Evolutionary conservation across 805 yeast genomes (phyloP).

Genomic region (Barnettozyma sp.): DNA sequence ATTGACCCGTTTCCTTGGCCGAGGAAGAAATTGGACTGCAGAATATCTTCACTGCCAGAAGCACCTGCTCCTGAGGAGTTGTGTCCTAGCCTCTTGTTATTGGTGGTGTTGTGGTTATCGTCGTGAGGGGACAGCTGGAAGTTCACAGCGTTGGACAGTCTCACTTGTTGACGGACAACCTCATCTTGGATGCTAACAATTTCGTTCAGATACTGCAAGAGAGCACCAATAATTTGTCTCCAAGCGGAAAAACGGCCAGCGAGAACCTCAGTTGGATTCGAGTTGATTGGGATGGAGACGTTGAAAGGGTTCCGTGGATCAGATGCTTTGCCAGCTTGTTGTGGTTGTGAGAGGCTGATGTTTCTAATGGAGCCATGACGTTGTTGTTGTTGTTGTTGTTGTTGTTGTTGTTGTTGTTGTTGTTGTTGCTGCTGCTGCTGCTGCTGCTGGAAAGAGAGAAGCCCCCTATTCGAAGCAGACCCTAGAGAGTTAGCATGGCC

Average conservation of each 20-base stretch:
- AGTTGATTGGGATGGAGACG: conserved; percentile 46
- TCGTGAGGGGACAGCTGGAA: conserved; percentile 28
- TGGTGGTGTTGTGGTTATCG: conserved; percentile 1
- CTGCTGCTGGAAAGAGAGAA: background rate
- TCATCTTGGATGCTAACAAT: conserved; percentile 85
- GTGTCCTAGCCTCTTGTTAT: background rate
- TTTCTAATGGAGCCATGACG: conserved; percentile 10
- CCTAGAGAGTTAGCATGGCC: conserved; percentile 6
- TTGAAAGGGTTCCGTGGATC: conserved; percentile 45
- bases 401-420: no score
- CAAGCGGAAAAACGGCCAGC: conserved; percentile 82
- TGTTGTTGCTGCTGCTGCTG: no score
- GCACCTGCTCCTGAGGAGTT: background rate
- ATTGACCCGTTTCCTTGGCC: conserved; percentile 77
- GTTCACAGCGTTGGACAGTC: conserved; percentile 72
- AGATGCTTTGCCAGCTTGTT: background rate
- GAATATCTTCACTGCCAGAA: conserved; percentile 7
- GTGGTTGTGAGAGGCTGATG: conserved; percentile 1
- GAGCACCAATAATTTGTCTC: conserved; percentile 70
- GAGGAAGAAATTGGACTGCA: conserved; percentile 44
- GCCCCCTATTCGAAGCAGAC: conserved; percentile 4
- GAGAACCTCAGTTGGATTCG: conserved; percentile 81
- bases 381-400: no score
- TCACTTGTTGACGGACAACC: conserved; percentile 70
- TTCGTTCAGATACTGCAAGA: conserved; percentile 70